Percentiles rank a stretch among this genome's conserved stretches.
phyloP scores from a whole-genome alignment of 768 basidiomycete species.

The Butyriboletus loyo region DNA sequence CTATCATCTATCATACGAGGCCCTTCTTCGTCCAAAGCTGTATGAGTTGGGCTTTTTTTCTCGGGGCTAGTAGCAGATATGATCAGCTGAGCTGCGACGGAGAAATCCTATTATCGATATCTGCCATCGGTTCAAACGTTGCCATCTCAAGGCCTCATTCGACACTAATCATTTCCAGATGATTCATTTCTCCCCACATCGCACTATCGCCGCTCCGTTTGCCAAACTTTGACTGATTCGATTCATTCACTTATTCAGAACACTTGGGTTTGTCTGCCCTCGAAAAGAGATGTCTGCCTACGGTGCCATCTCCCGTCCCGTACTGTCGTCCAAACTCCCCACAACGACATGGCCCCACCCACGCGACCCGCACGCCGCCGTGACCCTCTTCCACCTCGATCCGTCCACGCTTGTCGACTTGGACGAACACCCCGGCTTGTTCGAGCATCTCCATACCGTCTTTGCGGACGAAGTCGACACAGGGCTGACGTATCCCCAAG shows the following conservation, averaged over 20 bases:
- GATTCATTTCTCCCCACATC: neutral
- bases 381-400: constrained; percentile 39
- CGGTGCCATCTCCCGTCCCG: constrained; percentile 49
- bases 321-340: constrained; percentile 34
- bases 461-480: constrained; percentile 76
- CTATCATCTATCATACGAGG: too few species aligned
- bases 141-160: neutral
- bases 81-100: constrained; percentile 7
- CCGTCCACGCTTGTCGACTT: constrained; percentile 16
- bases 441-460: constrained; percentile 55
- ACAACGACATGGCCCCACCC: constrained; percentile 47
- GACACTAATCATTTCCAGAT: neutral
- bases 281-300: constrained; percentile 61
- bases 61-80: neutral
- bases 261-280: neutral
- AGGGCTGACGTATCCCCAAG: constrained; percentile 86
- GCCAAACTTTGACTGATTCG: neutral
- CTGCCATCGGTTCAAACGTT: too few species aligned
- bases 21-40: neutral
- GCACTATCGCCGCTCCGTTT: neutral
- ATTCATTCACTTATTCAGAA: neutral
- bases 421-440: constrained; percentile 42
- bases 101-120: too few species aligned
- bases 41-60: neutral
- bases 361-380: constrained; percentile 16